Evolutionary conservation across 2,329 filamentous ascomycete species (phyloP).

Genomic region (Orbilia brochopaga): DNA sequence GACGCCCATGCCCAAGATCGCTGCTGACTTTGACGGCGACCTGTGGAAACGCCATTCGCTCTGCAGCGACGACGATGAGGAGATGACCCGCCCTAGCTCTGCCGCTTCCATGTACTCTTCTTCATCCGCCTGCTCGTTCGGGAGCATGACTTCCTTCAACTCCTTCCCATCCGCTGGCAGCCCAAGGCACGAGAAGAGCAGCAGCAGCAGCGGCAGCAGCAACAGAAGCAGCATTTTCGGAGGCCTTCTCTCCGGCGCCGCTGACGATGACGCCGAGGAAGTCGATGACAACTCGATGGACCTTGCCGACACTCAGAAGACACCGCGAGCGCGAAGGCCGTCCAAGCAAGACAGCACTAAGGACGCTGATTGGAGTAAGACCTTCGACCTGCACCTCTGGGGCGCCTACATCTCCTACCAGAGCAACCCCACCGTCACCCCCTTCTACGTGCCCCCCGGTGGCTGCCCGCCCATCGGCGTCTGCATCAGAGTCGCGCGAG

Average conservation of each 20-base stretch:
- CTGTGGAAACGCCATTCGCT: conserved; percentile 37
- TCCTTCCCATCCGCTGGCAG: conserved; percentile 53
- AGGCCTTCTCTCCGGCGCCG: conserved; percentile 18
- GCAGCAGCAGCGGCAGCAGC: no score
- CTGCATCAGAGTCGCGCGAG: conserved; percentile 69
- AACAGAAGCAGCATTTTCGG: no score
- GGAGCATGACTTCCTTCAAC: conserved; percentile 54
- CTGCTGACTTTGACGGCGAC: conserved; percentile 38
- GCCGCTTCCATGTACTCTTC: conserved; percentile 55
- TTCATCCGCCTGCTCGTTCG: conserved; percentile 55
- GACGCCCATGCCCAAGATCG: conserved; percentile 53
- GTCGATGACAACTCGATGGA: conserved; percentile 14
- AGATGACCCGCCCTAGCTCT: conserved; percentile 53
- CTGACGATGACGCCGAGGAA: conserved; percentile 34
- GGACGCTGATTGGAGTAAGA: conserved; percentile 64
- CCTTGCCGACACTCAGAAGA: conserved; percentile 30
- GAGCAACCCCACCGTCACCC: conserved; percentile 71
- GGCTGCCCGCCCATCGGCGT: conserved; percentile 70
- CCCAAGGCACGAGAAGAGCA: conserved; percentile 51
- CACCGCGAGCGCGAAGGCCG: conserved; percentile 18
- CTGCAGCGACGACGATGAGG: conserved; percentile 37
- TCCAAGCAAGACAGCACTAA: conserved; percentile 50
- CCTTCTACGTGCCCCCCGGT: conserved; percentile 69
- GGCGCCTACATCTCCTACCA: conserved; percentile 70
- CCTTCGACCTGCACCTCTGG: conserved; percentile 72